phyloP scores from a whole-genome alignment of 2,329 filamentous ascomycete species.

The Alternaria sp. region DNA sequence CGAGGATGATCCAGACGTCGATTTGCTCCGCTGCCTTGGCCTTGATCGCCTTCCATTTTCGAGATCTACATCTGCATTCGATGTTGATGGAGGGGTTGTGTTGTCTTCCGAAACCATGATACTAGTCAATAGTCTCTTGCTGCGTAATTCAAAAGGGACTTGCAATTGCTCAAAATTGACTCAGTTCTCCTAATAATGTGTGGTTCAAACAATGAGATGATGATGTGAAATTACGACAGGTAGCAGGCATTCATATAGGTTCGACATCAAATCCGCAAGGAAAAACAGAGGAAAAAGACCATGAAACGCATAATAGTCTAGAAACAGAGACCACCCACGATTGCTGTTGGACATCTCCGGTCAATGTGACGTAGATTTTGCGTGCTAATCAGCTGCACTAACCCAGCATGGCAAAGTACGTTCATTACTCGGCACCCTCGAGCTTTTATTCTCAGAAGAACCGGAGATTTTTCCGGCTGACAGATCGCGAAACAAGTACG shows the following conservation, averaged over 20 bases:
- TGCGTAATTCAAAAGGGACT: neutral
- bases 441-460: constrained; percentile 6
- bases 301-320: neutral
- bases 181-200: neutral
- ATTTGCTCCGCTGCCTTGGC: constrained; percentile 17
- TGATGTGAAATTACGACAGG: neutral
- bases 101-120: constrained; percentile 3
- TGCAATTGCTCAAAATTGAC: neutral
- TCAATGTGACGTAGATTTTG: constrained; percentile 9
- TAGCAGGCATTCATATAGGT: neutral
- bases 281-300: neutral
- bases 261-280: neutral
- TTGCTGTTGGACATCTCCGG: constrained; percentile 4
- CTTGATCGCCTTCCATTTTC: constrained; percentile 22
- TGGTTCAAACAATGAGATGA: neutral
- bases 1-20: constrained; percentile 19
- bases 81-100: neutral
- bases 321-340: neutral
- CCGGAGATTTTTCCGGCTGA: constrained; percentile 2
- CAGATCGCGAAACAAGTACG: neutral
- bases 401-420: neutral
- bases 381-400: neutral
- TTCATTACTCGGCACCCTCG: neutral
- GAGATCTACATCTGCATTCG: constrained; percentile 12
- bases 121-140: neutral